Percentiles rank a stretch among this genome's conserved stretches.
Conservation (phyloP, 768 basidiomycete genomes). For the Amanita fuliginea region DNA sequence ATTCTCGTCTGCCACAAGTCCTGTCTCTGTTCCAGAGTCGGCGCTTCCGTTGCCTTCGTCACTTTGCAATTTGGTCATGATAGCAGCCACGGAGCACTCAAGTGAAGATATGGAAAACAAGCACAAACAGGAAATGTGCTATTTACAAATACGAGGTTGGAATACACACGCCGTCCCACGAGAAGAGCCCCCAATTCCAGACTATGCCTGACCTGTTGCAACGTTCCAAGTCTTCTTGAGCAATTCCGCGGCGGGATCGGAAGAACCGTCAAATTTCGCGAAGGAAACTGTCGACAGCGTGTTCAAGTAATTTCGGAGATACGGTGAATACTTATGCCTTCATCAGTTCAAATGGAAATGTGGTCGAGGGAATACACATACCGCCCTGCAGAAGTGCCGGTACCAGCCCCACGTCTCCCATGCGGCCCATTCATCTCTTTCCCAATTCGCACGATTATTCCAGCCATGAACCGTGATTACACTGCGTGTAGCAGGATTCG, state of each 20-base stretch:
- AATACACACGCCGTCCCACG: constrained; percentile 4
- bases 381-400: constrained; percentile 75
- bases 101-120: constrained; percentile 1
- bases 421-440: constrained; percentile 62
- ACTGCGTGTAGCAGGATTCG: constrained; percentile 39
- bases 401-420: constrained; percentile 94
- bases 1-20: constrained; percentile 12
- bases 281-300: constrained; percentile 66
- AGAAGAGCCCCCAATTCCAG: constrained; percentile 1
- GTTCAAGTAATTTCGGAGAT: constrained; percentile 62
- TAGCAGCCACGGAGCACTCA: neutral
- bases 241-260: constrained; percentile 44
- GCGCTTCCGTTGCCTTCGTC: neutral
- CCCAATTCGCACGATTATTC: constrained; percentile 62
- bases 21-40: constrained; percentile 7
- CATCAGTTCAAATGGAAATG: constrained; percentile 3
- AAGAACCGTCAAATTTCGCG: constrained; percentile 44
- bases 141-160: neutral
- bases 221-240: constrained; percentile 64
- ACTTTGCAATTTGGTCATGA: neutral
- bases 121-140: neutral
- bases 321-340: constrained; percentile 62
- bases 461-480: constrained; percentile 61
- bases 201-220: constrained; percentile 42
- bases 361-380: constrained; percentile 24